Evolutionary conservation across 2,329 filamentous ascomycete genomes (phyloP).

Genomic region (Botrytis elliptica): DNA sequence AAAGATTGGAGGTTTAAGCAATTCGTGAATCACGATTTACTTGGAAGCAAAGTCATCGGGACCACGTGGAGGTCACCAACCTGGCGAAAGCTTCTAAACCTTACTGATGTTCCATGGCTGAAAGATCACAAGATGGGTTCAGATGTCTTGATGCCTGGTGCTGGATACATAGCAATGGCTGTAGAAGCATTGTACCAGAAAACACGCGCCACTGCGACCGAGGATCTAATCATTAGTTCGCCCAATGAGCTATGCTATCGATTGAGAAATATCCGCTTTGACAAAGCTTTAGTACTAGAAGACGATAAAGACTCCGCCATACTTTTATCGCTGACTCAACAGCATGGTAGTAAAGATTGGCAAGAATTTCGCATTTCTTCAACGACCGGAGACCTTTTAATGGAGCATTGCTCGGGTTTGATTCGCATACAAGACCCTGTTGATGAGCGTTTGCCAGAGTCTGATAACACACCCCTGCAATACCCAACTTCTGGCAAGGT

Average conservation of each 20-base stretch:
- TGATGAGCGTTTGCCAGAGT: background rate
- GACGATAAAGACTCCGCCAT: background rate
- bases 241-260: background rate
- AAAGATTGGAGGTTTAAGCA: slow-evolving; percentile 46
- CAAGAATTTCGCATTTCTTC: slow-evolving; percentile 16
- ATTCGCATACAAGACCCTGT: slow-evolving; percentile 4
- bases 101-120: slow-evolving; percentile 51
- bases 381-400: background rate
- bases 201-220: too few relatives aligned
- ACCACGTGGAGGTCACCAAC: slow-evolving; percentile 27
- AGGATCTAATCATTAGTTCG: background rate
- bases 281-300: slow-evolving; percentile 20
- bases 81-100: slow-evolving; percentile 36
- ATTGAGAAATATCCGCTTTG: slow-evolving; percentile 15
- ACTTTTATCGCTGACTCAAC: background rate
- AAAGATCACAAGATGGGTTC: slow-evolving; percentile 49
- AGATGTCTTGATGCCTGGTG: slow-evolving; percentile 49
- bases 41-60: slow-evolving; percentile 41
- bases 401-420: slow-evolving; percentile 12
- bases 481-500: slow-evolving; percentile 1
- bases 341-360: slow-evolving; percentile 1
- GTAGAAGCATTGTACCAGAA: slow-evolving; percentile 29
- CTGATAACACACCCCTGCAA: background rate
- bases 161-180: slow-evolving; percentile 29
- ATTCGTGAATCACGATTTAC: slow-evolving; percentile 50